Base-by-base conservation (phyloP, 2,329 filamentous ascomycete species). In the Delphinella strobiligena region DNA sequence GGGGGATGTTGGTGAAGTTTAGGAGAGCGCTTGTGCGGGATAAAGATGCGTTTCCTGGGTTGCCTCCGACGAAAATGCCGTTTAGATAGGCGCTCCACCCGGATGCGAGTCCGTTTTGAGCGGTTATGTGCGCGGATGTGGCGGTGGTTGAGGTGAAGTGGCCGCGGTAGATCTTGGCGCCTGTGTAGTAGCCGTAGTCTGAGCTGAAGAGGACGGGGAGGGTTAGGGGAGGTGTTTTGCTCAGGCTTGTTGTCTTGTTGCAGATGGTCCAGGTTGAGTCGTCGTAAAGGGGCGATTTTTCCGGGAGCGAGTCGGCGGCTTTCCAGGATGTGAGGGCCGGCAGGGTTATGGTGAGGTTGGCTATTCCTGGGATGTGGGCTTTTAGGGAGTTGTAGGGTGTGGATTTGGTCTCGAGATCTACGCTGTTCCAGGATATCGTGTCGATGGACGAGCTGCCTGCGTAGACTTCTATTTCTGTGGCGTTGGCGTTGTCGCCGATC, bases 81-180 rank as follows among this genome's bases (percentile, higher is more conserved):
- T 78, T 78, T 1, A 78, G 54, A 66, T 69, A 77, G 22, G 67
- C 72, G 4, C 65, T 73, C 59, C 68, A 77, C 9, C 74, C 74
- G 42, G 72, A 74, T 2, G 49, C 46, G 9, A 48, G 56, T 15
- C 73, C 73, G 15, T 73, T 72, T 16, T 67, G 68, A 17, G 74
- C 54, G 39, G 71, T 64, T 11, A 77, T 45, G 18, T 48, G 44
- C 8, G 40, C 34, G 11, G 46, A 72, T 0, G 58, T 55, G 2
- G 67, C 46, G 9, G 56, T 54, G 5, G 53, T 43, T 1, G 59
- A 58, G 2, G 60, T 49, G 37, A 64, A 64, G 49, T 59, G 56
- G 5, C 59, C 61, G 15, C 61, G 61, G 53, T 61, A 64, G 37
- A 64, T 48, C 36, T 62, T 55, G 48, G 58, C 56, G 46, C 56